Evolutionary conservation across 129 eudicot genomes (phyloP), one percentile per base, ranked within the genome.

Genomic region (Glebionis coronaria): DNA sequence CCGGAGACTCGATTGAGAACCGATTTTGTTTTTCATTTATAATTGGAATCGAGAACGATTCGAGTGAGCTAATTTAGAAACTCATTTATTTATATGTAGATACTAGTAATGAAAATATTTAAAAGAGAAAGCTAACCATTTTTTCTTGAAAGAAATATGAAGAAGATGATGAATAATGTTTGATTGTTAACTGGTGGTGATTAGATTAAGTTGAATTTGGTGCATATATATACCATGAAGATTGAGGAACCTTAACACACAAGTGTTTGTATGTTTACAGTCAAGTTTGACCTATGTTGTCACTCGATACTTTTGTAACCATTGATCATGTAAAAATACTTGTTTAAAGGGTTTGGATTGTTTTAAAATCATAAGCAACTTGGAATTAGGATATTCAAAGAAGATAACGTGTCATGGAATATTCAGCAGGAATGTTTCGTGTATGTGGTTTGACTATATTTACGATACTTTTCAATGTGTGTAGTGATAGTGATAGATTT

Each of bases 121-220:
- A 47, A 15, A 62, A 62, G 16, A 23, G 23, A 72, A 72, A 62
- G 9, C 63, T 51, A 61, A 72, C 76, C 76, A 72, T 72, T 52
- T 61, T 50, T 47, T 29, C 23, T 67, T 62, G 69, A 23, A 38
- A 20, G 55, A 62, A 35, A 38, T 16, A 63, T 72, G 42, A 52
- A 60, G 35, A 61, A 29, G 54, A 35, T 8, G 56, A 46, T 49
- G 20, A 50, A 38, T 21, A 16, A 52, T 12, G 42, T 11, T 50
- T 49, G n/a, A 23, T 23, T 0, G 25, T 62, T 44, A 20, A 20
- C 25, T 60, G 62, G 21, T 52, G 61, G 62, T 61, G 42, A 35
- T 7, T 35, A 31, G 6, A 35, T 35, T 35, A 35, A 35, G 9
- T 2, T 29, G 46, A 54, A 3, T 13, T 18, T 61, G 46, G 13